Conservation (phyloP, 2,329 filamentous ascomycete genomes). For the Beauveria varroae region DNA sequence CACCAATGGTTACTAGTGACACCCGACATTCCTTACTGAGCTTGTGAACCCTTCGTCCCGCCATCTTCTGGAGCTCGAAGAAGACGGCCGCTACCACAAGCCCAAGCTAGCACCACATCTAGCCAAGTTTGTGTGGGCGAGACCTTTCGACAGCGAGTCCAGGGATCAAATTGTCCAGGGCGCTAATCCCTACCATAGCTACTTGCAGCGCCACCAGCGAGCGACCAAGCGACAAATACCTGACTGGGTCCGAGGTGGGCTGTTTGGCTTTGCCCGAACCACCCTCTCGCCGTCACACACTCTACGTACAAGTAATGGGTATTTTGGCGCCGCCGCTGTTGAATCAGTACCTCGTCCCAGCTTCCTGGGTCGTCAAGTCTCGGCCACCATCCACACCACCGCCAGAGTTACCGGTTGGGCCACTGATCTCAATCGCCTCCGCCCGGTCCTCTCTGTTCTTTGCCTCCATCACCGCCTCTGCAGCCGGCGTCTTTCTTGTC, state of each 20-base stretch:
- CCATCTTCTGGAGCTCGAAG: not conserved
- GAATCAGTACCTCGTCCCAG: not conserved
- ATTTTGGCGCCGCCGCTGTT: not conserved
- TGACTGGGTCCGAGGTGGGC: not conserved
- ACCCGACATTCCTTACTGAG: slow-evolving; percentile 3
- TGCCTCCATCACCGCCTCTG: slow-evolving; percentile 7
- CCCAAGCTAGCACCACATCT: slow-evolving; percentile 4
- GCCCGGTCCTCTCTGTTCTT: not conserved
- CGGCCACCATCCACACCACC: slow-evolving; percentile 7
- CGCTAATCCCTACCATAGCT: slow-evolving; percentile 10
- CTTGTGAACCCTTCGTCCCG: not conserved
- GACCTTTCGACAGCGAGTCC: slow-evolving; percentile 9
- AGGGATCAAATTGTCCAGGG: slow-evolving; percentile 2
- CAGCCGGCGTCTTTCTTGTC: not conserved
- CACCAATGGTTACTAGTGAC: not conserved
- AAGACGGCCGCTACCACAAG: not conserved
- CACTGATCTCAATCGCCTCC: not conserved
- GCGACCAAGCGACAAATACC: not conserved
- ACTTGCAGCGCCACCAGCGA: slow-evolving; percentile 6
- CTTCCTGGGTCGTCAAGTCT: slow-evolving; percentile 9
- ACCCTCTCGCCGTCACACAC: not conserved
- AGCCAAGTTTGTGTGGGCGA: slow-evolving; percentile 7
- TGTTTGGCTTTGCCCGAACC: not conserved
- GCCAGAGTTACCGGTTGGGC: not conserved
- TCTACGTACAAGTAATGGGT: not conserved